Evolutionary conservation across 2,329 filamentous ascomycete species (phyloP).

Genomic region (Fusarium sp.): DNA sequence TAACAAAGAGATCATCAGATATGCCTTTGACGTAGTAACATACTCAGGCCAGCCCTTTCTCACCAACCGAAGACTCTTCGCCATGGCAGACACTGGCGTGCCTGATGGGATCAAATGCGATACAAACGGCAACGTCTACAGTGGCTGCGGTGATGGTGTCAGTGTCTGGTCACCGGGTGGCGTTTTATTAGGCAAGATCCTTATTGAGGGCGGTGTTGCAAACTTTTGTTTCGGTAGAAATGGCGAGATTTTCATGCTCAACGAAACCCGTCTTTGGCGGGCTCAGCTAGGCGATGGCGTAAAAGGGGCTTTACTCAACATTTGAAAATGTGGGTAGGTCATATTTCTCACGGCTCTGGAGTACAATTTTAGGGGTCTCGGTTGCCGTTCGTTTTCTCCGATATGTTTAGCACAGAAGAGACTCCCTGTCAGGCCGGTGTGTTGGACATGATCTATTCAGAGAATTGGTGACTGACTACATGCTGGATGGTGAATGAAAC

Average conservation of each 20-base stretch:
- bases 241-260: slow-evolving; percentile 60
- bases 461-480: no score
- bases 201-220: slow-evolving; percentile 56
- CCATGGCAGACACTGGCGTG: slow-evolving; percentile 60
- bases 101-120: slow-evolving; percentile 64
- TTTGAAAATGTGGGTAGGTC: background rate
- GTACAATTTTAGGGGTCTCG: no score
- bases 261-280: slow-evolving; percentile 59
- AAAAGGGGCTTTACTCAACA: slow-evolving; percentile 41
- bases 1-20: slow-evolving; percentile 36
- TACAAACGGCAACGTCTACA: slow-evolving; percentile 61
- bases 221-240: slow-evolving; percentile 62
- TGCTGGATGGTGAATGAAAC: no score
- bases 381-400: no score
- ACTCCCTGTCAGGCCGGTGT: no score
- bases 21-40: slow-evolving; percentile 52
- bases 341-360: no score
- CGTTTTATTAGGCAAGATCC: slow-evolving; percentile 59
- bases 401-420: no score
- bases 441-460: no score
- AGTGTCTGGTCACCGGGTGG: slow-evolving; percentile 62
- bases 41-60: slow-evolving; percentile 55
- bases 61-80: slow-evolving; percentile 63
- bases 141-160: slow-evolving; percentile 62
- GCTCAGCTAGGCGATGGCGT: slow-evolving; percentile 39